These are phyloP conservation scores for Physcomitrium patens DNA, from an alignment of 225 moss, liverwort and hornwort genomes.

Conservation along the genomic window DNA sequence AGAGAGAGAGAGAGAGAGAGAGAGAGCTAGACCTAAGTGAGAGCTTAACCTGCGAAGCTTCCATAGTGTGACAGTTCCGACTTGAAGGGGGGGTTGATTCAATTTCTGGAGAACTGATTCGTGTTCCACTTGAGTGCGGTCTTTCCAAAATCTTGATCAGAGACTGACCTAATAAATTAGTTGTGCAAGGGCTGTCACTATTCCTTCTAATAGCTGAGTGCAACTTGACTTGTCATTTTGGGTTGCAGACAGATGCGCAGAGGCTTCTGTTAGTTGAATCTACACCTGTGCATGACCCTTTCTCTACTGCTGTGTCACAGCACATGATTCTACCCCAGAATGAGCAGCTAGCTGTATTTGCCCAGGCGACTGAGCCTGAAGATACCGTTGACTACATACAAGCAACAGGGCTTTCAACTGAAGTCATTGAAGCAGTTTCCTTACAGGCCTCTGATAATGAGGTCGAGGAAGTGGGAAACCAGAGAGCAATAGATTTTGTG, in stretches of 20 bases:
- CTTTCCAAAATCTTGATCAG: neutral
- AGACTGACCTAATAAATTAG: conserved; percentile 2
- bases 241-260: conserved; percentile 44
- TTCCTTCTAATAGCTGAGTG: neutral
- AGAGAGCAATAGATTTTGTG: conserved; percentile 35
- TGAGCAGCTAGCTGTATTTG: conserved; percentile 31
- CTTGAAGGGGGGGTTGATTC: neutral
- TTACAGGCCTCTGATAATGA: conserved; percentile 44
- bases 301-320: conserved; percentile 24
- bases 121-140: neutral
- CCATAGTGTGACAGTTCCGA: neutral
- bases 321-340: conserved; percentile 37
- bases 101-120: neutral
- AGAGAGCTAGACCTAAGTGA: neutral
- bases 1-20: neutral
- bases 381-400: conserved; percentile 21
- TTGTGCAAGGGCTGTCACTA: neutral
- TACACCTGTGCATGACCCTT: conserved; percentile 27
- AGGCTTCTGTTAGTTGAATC: conserved; percentile 39
- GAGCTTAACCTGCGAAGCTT: neutral
- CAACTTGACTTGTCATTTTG: neutral
- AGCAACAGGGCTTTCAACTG: conserved; percentile 24
- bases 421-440: conserved; percentile 39
- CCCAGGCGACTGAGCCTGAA: conserved; percentile 14
- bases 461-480: conserved; percentile 29